These are phyloP conservation scores for Chalara sp. DNA, from an alignment of 2,329 filamentous ascomycete genomes.

Conservation along the genomic window DNA sequence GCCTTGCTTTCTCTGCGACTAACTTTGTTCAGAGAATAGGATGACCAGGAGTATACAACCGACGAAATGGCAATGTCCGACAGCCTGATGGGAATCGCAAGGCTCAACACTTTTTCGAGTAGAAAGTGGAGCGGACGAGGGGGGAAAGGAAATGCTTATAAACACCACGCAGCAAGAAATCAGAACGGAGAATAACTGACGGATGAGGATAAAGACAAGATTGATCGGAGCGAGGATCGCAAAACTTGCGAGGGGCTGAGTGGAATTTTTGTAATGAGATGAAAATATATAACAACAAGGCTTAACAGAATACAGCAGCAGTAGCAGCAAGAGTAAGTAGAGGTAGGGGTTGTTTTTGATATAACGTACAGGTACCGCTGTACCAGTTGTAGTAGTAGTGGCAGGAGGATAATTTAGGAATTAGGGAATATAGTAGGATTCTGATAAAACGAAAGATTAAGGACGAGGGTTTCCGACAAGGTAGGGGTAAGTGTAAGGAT, in stretches of 20 bases:
- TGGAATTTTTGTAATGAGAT: constrained; percentile 1
- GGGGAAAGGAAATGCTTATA: constrained; percentile 13
- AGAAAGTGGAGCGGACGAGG: constrained; percentile 22
- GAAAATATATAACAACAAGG: no score
- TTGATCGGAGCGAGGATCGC: constrained; percentile 25
- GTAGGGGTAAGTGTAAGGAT: constrained; percentile 2
- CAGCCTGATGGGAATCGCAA: constrained; percentile 19
- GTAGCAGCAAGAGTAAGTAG: no score
- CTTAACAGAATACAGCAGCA: no score
- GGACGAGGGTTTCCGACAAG: constrained; percentile 6
- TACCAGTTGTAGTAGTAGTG: no score
- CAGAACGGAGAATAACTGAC: constrained; percentile 18
- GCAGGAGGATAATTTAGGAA: no score
- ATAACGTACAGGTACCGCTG: no score
- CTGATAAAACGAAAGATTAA: constrained; percentile 3
- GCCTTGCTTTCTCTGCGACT: constrained; percentile 24
- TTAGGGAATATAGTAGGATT: not conserved
- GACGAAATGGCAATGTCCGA: constrained; percentile 25
- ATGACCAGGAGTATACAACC: constrained; percentile 18
- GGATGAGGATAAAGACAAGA: constrained; percentile 13
- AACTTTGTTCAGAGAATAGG: constrained; percentile 19
- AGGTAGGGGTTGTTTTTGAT: no score
- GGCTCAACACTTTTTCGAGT: constrained; percentile 13
- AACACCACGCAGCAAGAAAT: constrained; percentile 10
- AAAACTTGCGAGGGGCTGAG: constrained; percentile 8